Conservation (phyloP, 495 filamentous ascomycete genomes). For the Hypomontagnella monticulosa region DNA sequence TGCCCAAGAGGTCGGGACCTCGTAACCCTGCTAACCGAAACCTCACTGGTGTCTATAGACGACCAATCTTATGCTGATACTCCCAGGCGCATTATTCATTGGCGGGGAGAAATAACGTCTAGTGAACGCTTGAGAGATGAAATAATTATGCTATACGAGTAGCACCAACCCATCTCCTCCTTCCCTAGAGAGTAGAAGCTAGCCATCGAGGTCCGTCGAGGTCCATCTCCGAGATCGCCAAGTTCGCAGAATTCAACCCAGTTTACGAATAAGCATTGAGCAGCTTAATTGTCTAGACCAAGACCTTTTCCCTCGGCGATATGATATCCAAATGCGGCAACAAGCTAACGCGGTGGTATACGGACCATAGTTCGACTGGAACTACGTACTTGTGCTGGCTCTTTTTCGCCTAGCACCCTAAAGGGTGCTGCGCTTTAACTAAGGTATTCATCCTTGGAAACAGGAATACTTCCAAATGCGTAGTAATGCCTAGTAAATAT, state of each 20-base stretch:
- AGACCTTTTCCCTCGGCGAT: constrained; percentile 27
- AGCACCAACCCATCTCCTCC: constrained; percentile 17
- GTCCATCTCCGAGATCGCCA: constrained; percentile 22
- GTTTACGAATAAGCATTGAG: constrained; percentile 20
- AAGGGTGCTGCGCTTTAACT: too few relatives aligned
- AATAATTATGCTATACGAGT: constrained; percentile 32
- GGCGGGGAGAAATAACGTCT: constrained; percentile 14
- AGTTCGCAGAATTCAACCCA: constrained; percentile 29
- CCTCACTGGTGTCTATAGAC: constrained; percentile 28
- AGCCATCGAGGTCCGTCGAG: constrained; percentile 22
- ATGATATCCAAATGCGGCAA: constrained; percentile 40
- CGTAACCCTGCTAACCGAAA: constrained; percentile 22
- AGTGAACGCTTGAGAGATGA: constrained; percentile 29
- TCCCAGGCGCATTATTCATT: constrained; percentile 16
- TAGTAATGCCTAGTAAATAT: too few relatives aligned
- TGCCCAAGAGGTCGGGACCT: constrained; percentile 18
- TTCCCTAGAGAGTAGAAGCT: constrained; percentile 29
- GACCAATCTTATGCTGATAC: constrained; percentile 32
- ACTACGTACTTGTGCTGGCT: too few relatives aligned
- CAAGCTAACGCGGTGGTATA: constrained; percentile 19
- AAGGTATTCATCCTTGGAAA: too few relatives aligned
- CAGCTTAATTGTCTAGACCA: constrained; percentile 20
- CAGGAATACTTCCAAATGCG: too few relatives aligned
- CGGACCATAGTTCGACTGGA: neutral
- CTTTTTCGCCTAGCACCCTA: too few relatives aligned